A percentile compares a stretch with the other conserved stretches of the same genome.
phyloP scores from a whole-genome alignment of 345 rosid species.

The Rhodamnia rubescens region DNA sequence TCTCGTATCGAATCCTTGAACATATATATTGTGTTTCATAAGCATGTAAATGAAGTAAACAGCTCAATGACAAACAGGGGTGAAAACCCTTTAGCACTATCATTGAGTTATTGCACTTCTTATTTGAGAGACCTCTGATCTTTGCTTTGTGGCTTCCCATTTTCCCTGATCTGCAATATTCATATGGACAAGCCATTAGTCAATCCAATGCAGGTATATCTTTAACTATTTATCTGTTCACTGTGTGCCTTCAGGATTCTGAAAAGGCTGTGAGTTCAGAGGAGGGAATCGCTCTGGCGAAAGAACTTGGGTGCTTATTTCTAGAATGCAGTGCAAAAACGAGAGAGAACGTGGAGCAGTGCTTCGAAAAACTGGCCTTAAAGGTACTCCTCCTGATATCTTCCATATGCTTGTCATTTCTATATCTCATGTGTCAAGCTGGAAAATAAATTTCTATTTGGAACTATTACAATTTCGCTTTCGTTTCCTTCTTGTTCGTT shows the following conservation, averaged over 20 bases:
- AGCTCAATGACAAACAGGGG: not conserved
- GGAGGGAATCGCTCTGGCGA: conserved; percentile 73
- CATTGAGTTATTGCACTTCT: not conserved
- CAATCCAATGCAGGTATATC: not conserved
- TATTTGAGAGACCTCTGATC: not conserved
- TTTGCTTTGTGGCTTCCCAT: not conserved
- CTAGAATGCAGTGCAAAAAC: conserved; percentile 94
- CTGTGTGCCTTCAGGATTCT: conserved; percentile 40
- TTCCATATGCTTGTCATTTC: not conserved
- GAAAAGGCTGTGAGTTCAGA: conserved; percentile 81
- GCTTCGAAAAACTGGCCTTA: conserved; percentile 84
- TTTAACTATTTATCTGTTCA: not conserved
- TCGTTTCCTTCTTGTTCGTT: no score
- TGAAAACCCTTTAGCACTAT: not conserved
- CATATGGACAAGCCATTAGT: not conserved
- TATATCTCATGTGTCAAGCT: not conserved
- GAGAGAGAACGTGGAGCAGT: conserved; percentile 71
- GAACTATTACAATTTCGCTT: not conserved
- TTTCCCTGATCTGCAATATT: not conserved
- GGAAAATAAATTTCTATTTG: not conserved
- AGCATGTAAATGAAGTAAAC: not conserved
- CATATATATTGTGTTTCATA: not conserved
- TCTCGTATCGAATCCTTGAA: not conserved
- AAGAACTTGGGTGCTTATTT: conserved; percentile 61
- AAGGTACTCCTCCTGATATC: conserved; percentile 30